Evolutionary conservation across 805 yeast species (phyloP), one percentile per base, ranked within the genome.

Genomic region (Candida ortonii): DNA sequence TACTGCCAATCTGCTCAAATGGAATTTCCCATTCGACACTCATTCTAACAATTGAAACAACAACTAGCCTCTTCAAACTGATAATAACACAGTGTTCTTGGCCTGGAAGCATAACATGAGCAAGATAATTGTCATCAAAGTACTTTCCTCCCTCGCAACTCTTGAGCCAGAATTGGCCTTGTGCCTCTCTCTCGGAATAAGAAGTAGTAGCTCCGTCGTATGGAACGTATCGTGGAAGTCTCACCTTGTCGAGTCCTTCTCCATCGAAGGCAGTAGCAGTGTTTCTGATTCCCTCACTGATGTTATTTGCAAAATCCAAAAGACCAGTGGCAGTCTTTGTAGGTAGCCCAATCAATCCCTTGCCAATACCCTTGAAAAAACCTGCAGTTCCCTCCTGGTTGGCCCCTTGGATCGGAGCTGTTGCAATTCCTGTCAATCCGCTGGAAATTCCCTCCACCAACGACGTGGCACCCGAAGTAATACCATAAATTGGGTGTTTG

Each of bases 291-390:
- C 97, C 97, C 55, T 89, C 97, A 62, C 95, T 80, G 22, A 93
- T 80, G 58, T 86, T 90, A 34, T 84, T 83, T 1, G 97, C 96
- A 43, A 94, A 68, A 55, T 93, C 99, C 46, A 93, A 80, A 16
- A 93, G 57, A 9, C 99, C 99, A 47, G 90, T 88, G 0, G 96
- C 96, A 0, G 97, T 86, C 65, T 93, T 93, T 0, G 98, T 89
- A 0, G 99, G 98, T 19, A 94, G 63, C 0, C 98, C 98, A 37
- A 93, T 76, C n/a, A 94, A 53, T 9, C 98, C 99, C 51, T 81
- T 84, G 4, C 98, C 98, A 3, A 93, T 54, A 1, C 99, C 99
- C 54, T 80, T 86, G 63, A 93, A 77, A 57, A 93, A 90, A 0
- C 98, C 99, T 3, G 79, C 66, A 0, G 97, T 78, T 5, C 99